phyloP scores from a whole-genome alignment of 306 rosid species.

The Cicer pinnatifidum region DNA sequence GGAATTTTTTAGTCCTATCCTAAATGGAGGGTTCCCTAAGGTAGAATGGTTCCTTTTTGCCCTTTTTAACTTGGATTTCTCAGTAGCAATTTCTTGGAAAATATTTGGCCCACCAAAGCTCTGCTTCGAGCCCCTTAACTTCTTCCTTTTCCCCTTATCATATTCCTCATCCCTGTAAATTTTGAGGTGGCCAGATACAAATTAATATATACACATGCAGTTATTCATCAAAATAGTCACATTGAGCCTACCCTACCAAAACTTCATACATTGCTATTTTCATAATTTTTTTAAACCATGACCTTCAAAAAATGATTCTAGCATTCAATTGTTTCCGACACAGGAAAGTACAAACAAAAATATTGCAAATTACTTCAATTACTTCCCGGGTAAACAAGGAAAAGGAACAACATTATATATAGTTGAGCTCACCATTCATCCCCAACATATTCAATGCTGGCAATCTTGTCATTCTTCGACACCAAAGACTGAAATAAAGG shows the following conservation, averaged over 20 bases:
- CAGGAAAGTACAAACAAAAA: constrained; percentile 10
- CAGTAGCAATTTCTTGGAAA: constrained; percentile 69
- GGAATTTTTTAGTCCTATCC: constrained; percentile 60
- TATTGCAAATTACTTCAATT: background rate
- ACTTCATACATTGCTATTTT: background rate
- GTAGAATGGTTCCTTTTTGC: constrained; percentile 55
- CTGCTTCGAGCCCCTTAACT: constrained; percentile 56
- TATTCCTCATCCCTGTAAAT: constrained; percentile 88
- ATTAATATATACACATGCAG: constrained; percentile 1
- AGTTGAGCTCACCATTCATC: constrained; percentile 80
- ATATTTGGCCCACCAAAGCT: constrained; percentile 69
- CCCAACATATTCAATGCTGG: constrained; percentile 69
- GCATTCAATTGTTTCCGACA: background rate
- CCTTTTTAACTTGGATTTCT: constrained; percentile 56
- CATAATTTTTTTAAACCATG: background rate
- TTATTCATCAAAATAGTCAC: constrained; percentile 6
- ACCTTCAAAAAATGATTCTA: background rate
- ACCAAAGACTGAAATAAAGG: constrained; percentile 51
- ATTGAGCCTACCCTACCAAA: constrained; percentile 18
- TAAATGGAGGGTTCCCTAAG: constrained; percentile 70
- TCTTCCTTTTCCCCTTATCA: constrained; percentile 86
- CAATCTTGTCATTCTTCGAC: constrained; percentile 43
- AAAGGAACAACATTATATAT: background rate
- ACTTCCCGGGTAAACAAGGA: constrained; percentile 2
- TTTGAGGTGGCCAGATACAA: background rate